Percentiles rank a stretch among this genome's conserved stretches.
These are phyloP conservation scores for Neurospora sp. DNA, from an alignment of 495 filamentous ascomycete species.

Conservation along the genomic window DNA sequence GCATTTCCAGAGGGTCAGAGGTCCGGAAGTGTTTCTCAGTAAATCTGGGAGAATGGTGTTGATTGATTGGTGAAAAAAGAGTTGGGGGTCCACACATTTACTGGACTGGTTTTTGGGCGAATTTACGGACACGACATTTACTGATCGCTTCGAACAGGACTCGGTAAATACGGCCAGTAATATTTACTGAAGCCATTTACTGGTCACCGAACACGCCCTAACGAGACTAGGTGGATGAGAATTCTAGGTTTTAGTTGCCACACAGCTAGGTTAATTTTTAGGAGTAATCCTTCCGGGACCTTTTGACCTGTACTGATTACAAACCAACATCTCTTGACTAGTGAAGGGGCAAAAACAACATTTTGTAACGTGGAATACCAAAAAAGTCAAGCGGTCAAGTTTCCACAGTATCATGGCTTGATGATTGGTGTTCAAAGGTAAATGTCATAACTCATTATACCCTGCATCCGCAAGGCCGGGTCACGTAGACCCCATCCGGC, in stretches of 20 bases:
- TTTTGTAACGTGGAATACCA: neutral
- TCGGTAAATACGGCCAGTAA: no score
- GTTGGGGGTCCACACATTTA: no score
- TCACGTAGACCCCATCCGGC: neutral
- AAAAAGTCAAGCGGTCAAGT: neutral
- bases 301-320: neutral
- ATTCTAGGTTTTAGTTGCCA: neutral
- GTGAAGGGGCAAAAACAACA: neutral
- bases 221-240: neutral
- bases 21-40: no score
- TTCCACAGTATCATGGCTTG: neutral
- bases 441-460: neutral
- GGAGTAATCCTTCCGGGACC: neutral
- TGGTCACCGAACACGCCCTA: no score
- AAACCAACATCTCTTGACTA: neutral
- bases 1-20: no score
- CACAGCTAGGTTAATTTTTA: neutral
- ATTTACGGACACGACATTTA: no score
- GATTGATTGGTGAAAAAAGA: no score
- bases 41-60: no score
- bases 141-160: no score
- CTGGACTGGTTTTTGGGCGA: no score
- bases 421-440: neutral
- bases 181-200: no score
- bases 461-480: neutral